phyloP scores from a whole-genome alignment of 176 grass and related monocot species.

The Areca catechu region DNA sequence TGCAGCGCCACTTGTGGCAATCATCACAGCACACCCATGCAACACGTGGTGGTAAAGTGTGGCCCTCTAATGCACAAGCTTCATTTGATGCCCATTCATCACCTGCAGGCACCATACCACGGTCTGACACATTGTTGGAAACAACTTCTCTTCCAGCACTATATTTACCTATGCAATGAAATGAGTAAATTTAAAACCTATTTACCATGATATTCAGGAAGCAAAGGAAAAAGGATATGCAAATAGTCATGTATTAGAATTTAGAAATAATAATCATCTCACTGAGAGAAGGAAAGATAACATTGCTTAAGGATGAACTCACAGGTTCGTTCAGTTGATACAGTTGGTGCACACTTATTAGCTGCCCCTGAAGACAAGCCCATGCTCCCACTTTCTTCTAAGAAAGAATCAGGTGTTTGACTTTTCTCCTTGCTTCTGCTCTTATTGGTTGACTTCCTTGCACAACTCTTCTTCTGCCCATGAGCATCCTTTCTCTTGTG shows the following conservation, averaged over 20 bases:
- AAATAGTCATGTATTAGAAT: no score
- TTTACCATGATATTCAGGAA: no score
- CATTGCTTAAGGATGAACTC: neutral
- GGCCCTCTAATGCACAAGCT: slow-evolving; percentile 8
- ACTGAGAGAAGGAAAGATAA: no score
- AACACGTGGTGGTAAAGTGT: slow-evolving; percentile 27
- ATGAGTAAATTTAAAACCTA: neutral
- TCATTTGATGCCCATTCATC: slow-evolving; percentile 16
- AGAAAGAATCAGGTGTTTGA: slow-evolving; percentile 7
- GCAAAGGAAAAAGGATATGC: no score
- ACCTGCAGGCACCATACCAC: neutral
- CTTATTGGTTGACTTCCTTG: slow-evolving; percentile 13
- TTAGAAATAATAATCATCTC: no score
- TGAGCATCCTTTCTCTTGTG: slow-evolving; percentile 21
- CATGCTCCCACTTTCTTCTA: slow-evolving; percentile 13
- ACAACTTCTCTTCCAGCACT: slow-evolving; percentile 13
- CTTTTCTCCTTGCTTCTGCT: slow-evolving; percentile 31
- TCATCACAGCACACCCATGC: slow-evolving; percentile 96
- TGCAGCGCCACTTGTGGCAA: slow-evolving; percentile 87
- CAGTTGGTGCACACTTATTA: slow-evolving; percentile 12
- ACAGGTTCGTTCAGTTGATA: slow-evolving; percentile 27
- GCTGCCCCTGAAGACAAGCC: slow-evolving; percentile 18
- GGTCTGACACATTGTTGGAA: slow-evolving; percentile 18
- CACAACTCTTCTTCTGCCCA: slow-evolving; percentile 25
- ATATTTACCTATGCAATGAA: slow-evolving; percentile 35